Evolutionary conservation across 2,329 filamentous ascomycete species (phyloP).

Genomic region (Exophiala sideris): DNA sequence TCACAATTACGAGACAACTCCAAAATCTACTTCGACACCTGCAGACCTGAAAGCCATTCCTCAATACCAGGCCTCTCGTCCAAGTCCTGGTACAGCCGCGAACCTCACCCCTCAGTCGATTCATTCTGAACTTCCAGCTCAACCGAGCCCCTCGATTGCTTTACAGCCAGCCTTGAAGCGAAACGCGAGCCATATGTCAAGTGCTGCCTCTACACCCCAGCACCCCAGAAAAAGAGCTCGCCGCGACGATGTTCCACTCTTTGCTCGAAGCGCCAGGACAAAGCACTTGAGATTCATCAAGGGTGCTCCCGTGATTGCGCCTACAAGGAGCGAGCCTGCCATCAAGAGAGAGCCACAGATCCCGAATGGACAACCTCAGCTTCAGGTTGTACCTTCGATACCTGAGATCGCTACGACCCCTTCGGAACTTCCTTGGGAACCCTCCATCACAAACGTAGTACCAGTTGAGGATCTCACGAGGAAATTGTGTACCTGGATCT

Average conservation of each 20-base stretch:
- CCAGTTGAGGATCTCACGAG: slow-evolving; percentile 74
- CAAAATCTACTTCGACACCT: slow-evolving; percentile 16
- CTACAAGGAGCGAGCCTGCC: slow-evolving; percentile 17
- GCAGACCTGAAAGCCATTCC: slow-evolving; percentile 15
- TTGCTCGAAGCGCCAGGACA: slow-evolving; percentile 44
- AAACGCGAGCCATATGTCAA: slow-evolving; percentile 25
- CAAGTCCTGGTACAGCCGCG: slow-evolving; percentile 14
- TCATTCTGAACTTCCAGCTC: slow-evolving; percentile 16
- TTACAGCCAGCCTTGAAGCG: slow-evolving; percentile 23
- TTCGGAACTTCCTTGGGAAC: slow-evolving; percentile 42
- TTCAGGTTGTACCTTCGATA: slow-evolving; percentile 23
- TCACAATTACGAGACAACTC: slow-evolving; percentile 15
- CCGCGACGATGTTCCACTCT: slow-evolving; percentile 54
- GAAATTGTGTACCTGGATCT: slow-evolving; percentile 77
- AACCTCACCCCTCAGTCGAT: slow-evolving; percentile 19
- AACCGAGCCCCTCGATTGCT: slow-evolving; percentile 12
- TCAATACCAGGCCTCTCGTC: slow-evolving; percentile 12
- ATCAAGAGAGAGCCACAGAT: slow-evolving; percentile 27
- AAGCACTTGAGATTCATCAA: slow-evolving; percentile 28
- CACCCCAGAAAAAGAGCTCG: slow-evolving; percentile 49
- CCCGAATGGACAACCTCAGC: slow-evolving; percentile 31
- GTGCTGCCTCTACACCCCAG: slow-evolving; percentile 29
- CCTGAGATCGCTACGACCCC: slow-evolving; percentile 24
- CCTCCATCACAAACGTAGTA: slow-evolving; percentile 64
- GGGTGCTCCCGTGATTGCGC: slow-evolving; percentile 6